Base-by-base conservation (phyloP, 306 rosid genomes). In the Cyamopsis tetragonoloba region DNA sequence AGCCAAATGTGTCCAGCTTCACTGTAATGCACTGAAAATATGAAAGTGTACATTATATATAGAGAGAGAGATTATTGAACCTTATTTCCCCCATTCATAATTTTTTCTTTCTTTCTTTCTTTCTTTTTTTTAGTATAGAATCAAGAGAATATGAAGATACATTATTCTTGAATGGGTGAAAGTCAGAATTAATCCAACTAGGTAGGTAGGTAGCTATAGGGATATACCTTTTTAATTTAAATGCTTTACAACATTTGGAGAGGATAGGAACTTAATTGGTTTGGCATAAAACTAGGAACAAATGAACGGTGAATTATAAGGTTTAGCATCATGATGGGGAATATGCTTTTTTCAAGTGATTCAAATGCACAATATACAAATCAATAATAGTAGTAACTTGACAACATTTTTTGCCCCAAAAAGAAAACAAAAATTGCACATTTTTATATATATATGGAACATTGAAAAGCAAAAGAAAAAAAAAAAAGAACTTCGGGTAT, bases 211-310 rank as follows among this genome's bases (percentile, higher is more conserved):
- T 56, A 60, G 39, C 30, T 46, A 24, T 41, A 62, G 50, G 27
- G 18, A 17, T 2, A 17, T 2, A 22, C 44, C 68, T 75, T 73
- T 88, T 84, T 79, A 42, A 78, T 88, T 84, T 79, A 42, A 78
- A 84, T 79, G 82, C 87, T 87, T 82, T 79, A 85, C 84, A 82
- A 82, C 95, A 87, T 83, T 84, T 42, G 27, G 39, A 47, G 39
- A 47, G 66, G 41, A 19, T 56, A 55, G 12, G 54, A 76, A 62
- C 76, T 42, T 77, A 51, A 57, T 69, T 75, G 42, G 55, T 68
- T 76, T 61, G 71, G 66, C 54, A 56, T 30, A 53, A 74, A 77
- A 35, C 3, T 37, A 26, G 17, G 72, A 35, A 20, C 15, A 34
- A 80, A 80, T 86, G 35, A 60, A 86, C 74, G 87, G 87, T 51